Base-by-base conservation (phyloP, 768 basidiomycete species). In the Serendipita sp. region DNA sequence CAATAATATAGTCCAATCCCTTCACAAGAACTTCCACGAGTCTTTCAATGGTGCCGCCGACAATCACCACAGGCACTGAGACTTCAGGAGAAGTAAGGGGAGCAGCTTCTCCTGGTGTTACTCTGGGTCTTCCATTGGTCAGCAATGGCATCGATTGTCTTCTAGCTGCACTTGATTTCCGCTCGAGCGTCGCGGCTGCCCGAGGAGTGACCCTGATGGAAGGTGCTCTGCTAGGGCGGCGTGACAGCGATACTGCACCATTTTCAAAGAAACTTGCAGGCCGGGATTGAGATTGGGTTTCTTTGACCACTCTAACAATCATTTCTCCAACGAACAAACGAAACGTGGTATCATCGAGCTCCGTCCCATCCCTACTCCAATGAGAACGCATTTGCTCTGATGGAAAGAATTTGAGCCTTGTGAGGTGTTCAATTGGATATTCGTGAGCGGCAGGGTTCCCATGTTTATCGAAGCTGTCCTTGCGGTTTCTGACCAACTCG, bases 121-220 rank as follows among this genome's bases (percentile, higher is more conserved):
- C 36, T 10, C 18, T 31, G 55, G 27, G 27, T 36, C 55, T 27
- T 4, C 55, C 36, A 18, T 60, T 60, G 55, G 23, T 84, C 8
- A 91, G 77, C 0, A 86, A 81, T n/a, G 89, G 89, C 5, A 92
- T 73, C 0, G 89, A 92, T 68, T 81, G 90, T 18, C 89, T 78
- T 16, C 87, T 80, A 0, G 86, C 83, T 63, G 84, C 70, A 68
- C 87, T 90, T 16, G 84, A 76, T 72, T 91, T 89, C n/a, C 88
- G 80, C 46, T 90, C 87, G 45, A 89, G 68, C 0, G 81, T 80
- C 33, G 86, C 81, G 0, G 83, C 83, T 0, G 83, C 78, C 33
- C 82, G 80, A 0, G 88, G 83, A 66, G 84, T 87, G 53, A 90
- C 86, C 18, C 89, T 83, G 62, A 91, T 88, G 2, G 87, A 88